phyloP scores from a whole-genome alignment of 108 stramenopile species.

The Nannochloropsis gaditana region DNA sequence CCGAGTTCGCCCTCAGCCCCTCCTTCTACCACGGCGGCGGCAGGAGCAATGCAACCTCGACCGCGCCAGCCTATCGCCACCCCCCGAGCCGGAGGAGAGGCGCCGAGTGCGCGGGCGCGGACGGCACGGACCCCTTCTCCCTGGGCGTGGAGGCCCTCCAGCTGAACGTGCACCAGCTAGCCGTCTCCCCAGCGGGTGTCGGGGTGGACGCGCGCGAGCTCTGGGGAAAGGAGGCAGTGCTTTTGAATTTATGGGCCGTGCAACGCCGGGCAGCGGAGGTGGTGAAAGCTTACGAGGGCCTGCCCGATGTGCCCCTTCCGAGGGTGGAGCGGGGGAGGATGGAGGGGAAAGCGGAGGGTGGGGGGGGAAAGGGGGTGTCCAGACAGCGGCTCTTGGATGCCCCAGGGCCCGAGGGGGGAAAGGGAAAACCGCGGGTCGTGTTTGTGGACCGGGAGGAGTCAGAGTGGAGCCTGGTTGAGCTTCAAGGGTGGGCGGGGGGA shows the following conservation, averaged over 20 bases:
- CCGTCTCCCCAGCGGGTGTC: neutral
- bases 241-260: constrained; percentile 5
- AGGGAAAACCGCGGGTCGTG: neutral
- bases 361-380: neutral
- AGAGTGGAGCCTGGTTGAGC: constrained; percentile 4
- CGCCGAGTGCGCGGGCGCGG: neutral
- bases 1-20: constrained; percentile 19
- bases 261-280: neutral
- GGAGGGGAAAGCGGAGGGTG: neutral
- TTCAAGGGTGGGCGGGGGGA: neutral
- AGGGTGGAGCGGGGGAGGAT: neutral
- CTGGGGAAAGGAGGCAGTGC: neutral
- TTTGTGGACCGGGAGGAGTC: neutral
- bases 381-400: neutral
- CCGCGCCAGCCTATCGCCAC: too few relatives aligned
- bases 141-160: neutral
- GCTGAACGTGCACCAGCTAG: neutral
- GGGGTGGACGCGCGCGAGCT: neutral
- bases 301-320: neutral
- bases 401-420: neutral
- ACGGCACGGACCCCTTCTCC: neutral
- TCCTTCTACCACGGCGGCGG: neutral
- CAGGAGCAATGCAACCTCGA: neutral
- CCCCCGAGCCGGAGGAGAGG: too few relatives aligned
- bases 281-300: neutral